Percentiles rank a stretch among this genome's conserved stretches.
phyloP scores from a whole-genome alignment of 2,329 filamentous ascomycete species.

The Allantophomopsis cytisporea region DNA sequence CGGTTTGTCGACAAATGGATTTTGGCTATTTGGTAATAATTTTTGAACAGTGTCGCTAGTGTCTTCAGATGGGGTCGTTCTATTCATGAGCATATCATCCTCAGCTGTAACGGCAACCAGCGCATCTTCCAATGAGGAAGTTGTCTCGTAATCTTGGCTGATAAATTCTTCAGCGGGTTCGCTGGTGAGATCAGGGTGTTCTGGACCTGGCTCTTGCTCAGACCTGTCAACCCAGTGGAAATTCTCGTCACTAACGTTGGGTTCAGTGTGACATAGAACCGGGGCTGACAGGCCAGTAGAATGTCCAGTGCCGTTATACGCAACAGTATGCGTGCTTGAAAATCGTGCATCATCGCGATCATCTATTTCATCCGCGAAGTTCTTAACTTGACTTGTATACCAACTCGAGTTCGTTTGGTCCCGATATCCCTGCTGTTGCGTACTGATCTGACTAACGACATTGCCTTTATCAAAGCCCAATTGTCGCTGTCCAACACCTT shows the following conservation, averaged over 20 bases:
- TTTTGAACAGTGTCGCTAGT: not conserved
- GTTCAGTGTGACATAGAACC: not conserved
- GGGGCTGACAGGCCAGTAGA: no score
- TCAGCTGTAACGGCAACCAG: constrained; percentile 3
- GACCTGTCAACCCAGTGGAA: not conserved
- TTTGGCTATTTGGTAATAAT: no score
- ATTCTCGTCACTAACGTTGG: not conserved
- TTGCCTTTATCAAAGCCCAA: constrained; percentile 49
- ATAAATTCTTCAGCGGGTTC: constrained; percentile 10
- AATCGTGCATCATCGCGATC: constrained; percentile 23
- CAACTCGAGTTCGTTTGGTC: constrained; percentile 75
- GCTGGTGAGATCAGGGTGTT: constrained; percentile 1
- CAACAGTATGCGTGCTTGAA: constrained; percentile 9
- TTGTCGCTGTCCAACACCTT: constrained; percentile 71
- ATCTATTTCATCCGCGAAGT: constrained; percentile 23
- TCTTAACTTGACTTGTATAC: constrained; percentile 61
- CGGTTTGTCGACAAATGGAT: no score
- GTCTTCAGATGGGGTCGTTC: not conserved
- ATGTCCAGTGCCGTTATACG: constrained; percentile 1
- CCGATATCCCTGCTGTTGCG: constrained; percentile 51
- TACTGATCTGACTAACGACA: constrained; percentile 52
- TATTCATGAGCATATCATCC: not conserved
- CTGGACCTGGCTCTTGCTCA: not conserved
- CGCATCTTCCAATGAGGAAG: constrained; percentile 18
- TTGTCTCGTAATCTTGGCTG: constrained; percentile 7